Evolutionary conservation across 2,329 filamentous ascomycete species (phyloP).

Genomic region (Teratosphaeria gauchensis): DNA sequence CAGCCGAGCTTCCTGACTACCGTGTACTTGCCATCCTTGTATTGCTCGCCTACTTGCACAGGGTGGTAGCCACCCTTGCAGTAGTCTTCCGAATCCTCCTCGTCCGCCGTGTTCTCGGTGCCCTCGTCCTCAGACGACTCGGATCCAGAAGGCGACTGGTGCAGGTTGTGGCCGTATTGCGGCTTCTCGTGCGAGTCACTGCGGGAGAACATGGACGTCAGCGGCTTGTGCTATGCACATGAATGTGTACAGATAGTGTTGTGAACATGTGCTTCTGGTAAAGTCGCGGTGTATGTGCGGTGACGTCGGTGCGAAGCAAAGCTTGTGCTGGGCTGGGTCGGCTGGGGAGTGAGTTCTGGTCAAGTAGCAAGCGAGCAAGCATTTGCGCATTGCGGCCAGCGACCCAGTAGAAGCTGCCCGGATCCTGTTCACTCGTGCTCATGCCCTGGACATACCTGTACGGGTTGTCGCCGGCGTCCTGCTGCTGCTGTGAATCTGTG

Average conservation of each 20-base stretch:
- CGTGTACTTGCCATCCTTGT: slow-evolving; percentile 95
- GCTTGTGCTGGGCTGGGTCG: neutral
- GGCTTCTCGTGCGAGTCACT: slow-evolving; percentile 20
- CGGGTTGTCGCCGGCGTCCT: slow-evolving; percentile 35
- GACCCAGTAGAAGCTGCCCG: neutral
- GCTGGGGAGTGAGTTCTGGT: neutral
- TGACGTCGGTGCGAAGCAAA: neutral
- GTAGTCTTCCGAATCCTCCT: slow-evolving; percentile 98
- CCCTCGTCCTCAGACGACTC: slow-evolving; percentile 64
- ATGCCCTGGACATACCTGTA: slow-evolving; percentile 29
- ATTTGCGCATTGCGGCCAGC: neutral
- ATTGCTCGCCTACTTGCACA: slow-evolving; percentile 86
- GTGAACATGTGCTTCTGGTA: slow-evolving; percentile 6
- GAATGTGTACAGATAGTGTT: neutral
- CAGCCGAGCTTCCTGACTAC: slow-evolving; percentile 93
- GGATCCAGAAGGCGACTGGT: slow-evolving; percentile 45
- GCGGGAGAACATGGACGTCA: neutral
- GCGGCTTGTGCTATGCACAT: neutral
- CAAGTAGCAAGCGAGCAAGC: neutral
- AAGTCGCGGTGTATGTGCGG: slow-evolving; percentile 8
- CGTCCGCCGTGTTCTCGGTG: slow-evolving; percentile 84
- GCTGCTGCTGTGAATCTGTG: slow-evolving; percentile 42
- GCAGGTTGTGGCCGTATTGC: slow-evolving; percentile 47
- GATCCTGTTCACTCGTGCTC: neutral
- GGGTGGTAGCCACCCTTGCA: slow-evolving; percentile 98